A percentile compares a stretch with the other conserved stretches of the same genome.
phyloP scores from a whole-genome alignment of 2,329 filamentous ascomycete genomes.

The Sordariomycetes sp. region DNA sequence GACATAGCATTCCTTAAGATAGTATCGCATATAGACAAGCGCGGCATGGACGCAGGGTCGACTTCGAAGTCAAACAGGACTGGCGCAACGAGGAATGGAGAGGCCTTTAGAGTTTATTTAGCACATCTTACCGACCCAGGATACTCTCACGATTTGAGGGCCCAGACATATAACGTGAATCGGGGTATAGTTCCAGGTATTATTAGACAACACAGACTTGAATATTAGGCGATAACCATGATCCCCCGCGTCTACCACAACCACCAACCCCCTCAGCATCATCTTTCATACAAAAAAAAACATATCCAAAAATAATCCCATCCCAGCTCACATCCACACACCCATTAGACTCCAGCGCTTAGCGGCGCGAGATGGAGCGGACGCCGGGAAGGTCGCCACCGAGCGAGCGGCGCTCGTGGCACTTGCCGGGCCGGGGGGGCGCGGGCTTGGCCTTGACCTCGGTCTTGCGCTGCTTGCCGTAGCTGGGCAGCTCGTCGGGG shows the following conservation, averaged over 20 bases:
- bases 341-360: neutral
- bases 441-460: conserved; percentile 2
- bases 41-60: no score
- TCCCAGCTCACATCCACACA: neutral
- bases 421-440: neutral
- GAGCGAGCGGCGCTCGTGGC: neutral
- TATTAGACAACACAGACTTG: neutral
- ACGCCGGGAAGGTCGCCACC: conserved; percentile 1
- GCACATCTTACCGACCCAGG: neutral
- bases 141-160: no score
- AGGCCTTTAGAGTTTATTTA: neutral
- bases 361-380: neutral
- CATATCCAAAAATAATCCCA: neutral
- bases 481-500: conserved; percentile 6
- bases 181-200: neutral
- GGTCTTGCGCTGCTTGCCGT: conserved; percentile 3
- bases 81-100: no score
- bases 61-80: no score
- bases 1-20: neutral
- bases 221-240: neutral
- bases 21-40: neutral
- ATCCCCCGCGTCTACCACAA: neutral
- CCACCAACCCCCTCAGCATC: neutral
- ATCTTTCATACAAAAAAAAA: neutral
- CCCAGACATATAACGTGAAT: neutral